Conservation (phyloP, 345 rosid genomes). For the Punica granatum region DNA sequence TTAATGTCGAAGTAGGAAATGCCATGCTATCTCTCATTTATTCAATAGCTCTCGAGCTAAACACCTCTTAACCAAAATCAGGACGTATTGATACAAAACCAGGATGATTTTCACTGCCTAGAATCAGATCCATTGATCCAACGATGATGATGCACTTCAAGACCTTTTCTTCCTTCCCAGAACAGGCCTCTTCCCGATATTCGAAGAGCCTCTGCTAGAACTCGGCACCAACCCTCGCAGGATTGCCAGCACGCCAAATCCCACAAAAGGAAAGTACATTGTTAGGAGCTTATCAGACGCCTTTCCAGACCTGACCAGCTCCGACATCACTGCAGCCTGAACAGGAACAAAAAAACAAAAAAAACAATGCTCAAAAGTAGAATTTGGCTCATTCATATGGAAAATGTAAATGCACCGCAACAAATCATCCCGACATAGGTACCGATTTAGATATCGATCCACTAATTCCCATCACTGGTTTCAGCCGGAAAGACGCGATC, state of each 20-base stretch:
- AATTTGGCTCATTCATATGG: too few species aligned
- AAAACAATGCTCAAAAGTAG: not conserved
- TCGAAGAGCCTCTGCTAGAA: conserved; percentile 13
- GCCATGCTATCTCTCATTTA: not conserved
- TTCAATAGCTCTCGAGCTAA: not conserved
- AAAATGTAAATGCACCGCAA: too few species aligned
- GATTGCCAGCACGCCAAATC: conserved; percentile 40
- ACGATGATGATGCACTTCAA: conserved; percentile 14
- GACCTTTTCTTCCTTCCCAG: conserved; percentile 56
- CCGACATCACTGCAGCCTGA: conserved; percentile 61
- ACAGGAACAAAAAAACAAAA: too few species aligned
- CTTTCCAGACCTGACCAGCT: conserved; percentile 48
- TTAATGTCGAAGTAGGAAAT: not conserved
- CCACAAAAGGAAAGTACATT: conserved; percentile 56
- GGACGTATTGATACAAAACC: not conserved
- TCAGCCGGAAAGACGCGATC: too few species aligned
- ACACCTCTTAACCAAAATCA: not conserved
- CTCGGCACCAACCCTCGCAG: conserved; percentile 48
- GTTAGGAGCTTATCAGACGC: conserved; percentile 47
- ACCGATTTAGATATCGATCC: too few species aligned
- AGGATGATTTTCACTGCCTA: not conserved
- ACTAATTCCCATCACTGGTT: too few species aligned
- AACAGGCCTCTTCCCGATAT: conserved; percentile 29
- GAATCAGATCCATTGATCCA: not conserved
- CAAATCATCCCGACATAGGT: too few species aligned